These are phyloP conservation scores for Quercus dentata DNA, from an alignment of 306 rosid genomes.

Conservation along the genomic window DNA sequence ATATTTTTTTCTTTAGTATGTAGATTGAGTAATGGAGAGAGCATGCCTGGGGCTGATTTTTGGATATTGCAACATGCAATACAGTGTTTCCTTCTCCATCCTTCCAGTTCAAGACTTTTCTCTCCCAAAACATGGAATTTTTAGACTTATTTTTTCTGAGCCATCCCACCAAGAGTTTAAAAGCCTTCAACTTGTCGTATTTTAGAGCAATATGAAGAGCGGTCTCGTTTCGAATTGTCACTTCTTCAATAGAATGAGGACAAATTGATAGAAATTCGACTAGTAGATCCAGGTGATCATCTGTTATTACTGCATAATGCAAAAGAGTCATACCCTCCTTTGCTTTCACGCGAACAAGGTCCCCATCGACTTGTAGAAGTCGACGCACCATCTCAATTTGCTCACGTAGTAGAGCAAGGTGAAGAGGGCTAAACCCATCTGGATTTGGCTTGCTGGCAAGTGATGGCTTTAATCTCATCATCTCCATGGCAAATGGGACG, in stretches of 20 bases:
- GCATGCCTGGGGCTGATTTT: too few relatives aligned
- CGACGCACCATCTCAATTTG: not conserved
- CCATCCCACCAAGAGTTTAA: conserved; percentile 27
- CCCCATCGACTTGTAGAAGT: too few relatives aligned
- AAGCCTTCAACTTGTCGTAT: conserved; percentile 15
- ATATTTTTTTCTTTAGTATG: too few relatives aligned
- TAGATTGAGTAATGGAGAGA: too few relatives aligned
- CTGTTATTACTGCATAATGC: too few relatives aligned
- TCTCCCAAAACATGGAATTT: too few relatives aligned
- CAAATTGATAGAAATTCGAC: conserved; percentile 20
- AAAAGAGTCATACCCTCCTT: too few relatives aligned
- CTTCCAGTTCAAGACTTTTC: too few relatives aligned
- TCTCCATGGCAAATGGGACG: conserved; percentile 26
- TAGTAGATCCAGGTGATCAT: too few relatives aligned
- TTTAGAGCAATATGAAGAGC: conserved; percentile 39
- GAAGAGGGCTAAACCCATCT: conserved; percentile 31
- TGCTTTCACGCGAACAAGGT: too few relatives aligned
- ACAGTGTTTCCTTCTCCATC: too few relatives aligned
- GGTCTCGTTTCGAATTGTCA: conserved; percentile 28
- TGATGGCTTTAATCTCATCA: conserved; percentile 38
- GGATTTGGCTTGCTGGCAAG: conserved; percentile 32
- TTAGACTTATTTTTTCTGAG: not conserved
- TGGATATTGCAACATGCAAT: too few relatives aligned
- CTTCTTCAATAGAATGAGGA: conserved; percentile 32
- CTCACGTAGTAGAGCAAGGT: conserved; percentile 29